phyloP scores from a whole-genome alignment of 2,329 filamentous ascomycete species.

The Fusarium concolor region DNA sequence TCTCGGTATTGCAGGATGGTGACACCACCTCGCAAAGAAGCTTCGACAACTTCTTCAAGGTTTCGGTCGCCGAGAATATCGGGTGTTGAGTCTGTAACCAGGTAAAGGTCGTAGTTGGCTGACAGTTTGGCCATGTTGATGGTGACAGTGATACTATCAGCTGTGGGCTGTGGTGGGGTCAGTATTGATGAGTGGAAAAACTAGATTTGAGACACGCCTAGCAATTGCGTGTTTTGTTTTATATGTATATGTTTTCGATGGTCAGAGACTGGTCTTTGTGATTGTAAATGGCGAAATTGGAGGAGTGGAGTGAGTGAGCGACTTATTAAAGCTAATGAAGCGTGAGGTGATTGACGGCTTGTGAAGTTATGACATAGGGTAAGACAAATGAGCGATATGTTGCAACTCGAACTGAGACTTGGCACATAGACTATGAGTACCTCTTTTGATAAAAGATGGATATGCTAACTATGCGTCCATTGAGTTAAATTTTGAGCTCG shows the following conservation, averaged over 20 bases:
- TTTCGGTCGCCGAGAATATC: conserved; percentile 80
- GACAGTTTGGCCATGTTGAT: conserved; percentile 36
- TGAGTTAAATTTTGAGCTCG: no score
- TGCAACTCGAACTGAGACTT: not conserved
- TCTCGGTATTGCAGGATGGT: conserved; percentile 92
- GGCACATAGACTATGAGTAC: not conserved
- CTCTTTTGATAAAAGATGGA: not conserved
- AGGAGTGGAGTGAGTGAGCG: conserved; percentile 25
- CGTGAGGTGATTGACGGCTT: conserved; percentile 18
- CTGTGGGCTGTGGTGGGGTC: conserved; percentile 17
- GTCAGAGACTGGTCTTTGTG: no score
- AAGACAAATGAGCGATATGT: not conserved
- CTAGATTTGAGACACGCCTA: not conserved
- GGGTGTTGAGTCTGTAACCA: conserved; percentile 93
- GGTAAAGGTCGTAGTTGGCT: conserved; percentile 84
- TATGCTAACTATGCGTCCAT: no score
- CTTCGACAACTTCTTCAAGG: conserved; percentile 78
- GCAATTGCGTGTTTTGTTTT: not conserved
- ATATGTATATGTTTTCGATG: not conserved
- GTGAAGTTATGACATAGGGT: conserved; percentile 30
- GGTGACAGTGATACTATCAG: not conserved
- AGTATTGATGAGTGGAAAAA: not conserved
- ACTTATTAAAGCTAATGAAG: conserved; percentile 14
- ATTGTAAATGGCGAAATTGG: not conserved
- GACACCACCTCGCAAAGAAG: conserved; percentile 81